These are phyloP conservation scores for Lecanosticta acicola DNA, from an alignment of 2,329 filamentous ascomycete species.

Conservation along the genomic window DNA sequence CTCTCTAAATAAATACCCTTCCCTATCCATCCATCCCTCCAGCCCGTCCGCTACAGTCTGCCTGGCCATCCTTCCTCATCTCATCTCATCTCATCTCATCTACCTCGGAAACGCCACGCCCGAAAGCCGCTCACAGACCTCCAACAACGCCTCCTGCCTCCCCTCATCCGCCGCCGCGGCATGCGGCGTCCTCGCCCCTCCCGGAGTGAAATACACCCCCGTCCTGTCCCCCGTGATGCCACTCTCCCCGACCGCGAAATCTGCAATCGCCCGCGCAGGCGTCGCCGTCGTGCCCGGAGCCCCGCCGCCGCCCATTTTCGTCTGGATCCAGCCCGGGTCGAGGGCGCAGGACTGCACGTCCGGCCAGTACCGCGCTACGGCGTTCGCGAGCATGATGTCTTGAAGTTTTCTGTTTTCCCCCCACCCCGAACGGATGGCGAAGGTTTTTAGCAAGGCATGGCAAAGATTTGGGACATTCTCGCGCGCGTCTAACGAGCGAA, in stretches of 20 bases:
- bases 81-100: too few relatives aligned
- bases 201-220: conserved; percentile 33
- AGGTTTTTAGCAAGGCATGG: too few relatives aligned
- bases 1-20: too few relatives aligned
- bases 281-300: conserved; percentile 47
- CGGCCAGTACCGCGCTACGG: conserved; percentile 45
- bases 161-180: conserved; percentile 35
- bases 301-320: conserved; percentile 38
- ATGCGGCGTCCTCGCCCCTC: conserved; percentile 20
- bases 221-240: conserved; percentile 36
- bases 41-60: too few relatives aligned
- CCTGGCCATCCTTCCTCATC: too few relatives aligned
- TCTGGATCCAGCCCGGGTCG: conserved; percentile 45
- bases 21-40: too few relatives aligned
- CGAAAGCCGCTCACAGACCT: conserved; percentile 34
- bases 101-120: conserved; percentile 30
- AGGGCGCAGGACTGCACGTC: conserved; percentile 44
- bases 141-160: conserved; percentile 43
- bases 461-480: too few relatives aligned
- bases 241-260: conserved; percentile 42
- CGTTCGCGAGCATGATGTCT: conserved; percentile 51
- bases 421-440: too few relatives aligned
- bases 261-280: conserved; percentile 45
- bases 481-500: too few relatives aligned
- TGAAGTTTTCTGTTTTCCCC: conserved; percentile 49